Evolutionary conservation across 306 rosid species (phyloP).

Genomic region (Prinsepia uniflora): DNA sequence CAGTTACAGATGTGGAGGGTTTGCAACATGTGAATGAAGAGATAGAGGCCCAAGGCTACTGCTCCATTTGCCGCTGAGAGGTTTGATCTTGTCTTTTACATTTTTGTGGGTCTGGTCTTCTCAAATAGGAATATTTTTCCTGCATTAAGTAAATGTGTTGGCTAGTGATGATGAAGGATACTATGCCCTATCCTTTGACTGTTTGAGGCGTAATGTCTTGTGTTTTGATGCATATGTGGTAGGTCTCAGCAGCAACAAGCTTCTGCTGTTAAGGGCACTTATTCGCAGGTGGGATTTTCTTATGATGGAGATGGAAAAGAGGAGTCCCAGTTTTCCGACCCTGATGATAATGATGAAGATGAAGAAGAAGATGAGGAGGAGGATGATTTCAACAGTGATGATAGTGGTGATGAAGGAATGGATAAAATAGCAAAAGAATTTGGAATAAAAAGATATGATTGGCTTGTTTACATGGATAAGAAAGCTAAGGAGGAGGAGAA

Average conservation of each 20-base stretch:
- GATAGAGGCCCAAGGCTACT: conserved; percentile 75
- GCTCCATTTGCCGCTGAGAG: conserved; percentile 70
- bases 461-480: conserved; percentile 99
- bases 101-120: neutral
- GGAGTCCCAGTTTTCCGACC: conserved; percentile 67
- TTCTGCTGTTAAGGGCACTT: conserved; percentile 76
- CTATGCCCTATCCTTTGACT: neutral
- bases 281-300: conserved; percentile 93
- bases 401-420: conserved; percentile 97
- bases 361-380: conserved; percentile 75
- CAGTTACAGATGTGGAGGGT: conserved; percentile 92
- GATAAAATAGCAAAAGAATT: conserved; percentile 87
- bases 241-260: conserved; percentile 72
- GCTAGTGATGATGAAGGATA: neutral
- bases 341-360: conserved; percentile 59
- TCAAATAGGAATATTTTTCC: neutral
- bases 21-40: conserved; percentile 89
- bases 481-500: conserved; percentile 94
- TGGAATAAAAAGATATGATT: conserved; percentile 89
- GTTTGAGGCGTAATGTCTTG: conserved; percentile 3
- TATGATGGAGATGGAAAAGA: conserved; percentile 86
- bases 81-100: conserved; percentile 29
- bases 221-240: conserved; percentile 26
- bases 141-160: neutral
- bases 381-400: conserved; percentile 89